These are phyloP conservation scores for Yamadazyma jaroonii DNA, from an alignment of 1,139 yeast genomes.

Conservation along the genomic window DNA sequence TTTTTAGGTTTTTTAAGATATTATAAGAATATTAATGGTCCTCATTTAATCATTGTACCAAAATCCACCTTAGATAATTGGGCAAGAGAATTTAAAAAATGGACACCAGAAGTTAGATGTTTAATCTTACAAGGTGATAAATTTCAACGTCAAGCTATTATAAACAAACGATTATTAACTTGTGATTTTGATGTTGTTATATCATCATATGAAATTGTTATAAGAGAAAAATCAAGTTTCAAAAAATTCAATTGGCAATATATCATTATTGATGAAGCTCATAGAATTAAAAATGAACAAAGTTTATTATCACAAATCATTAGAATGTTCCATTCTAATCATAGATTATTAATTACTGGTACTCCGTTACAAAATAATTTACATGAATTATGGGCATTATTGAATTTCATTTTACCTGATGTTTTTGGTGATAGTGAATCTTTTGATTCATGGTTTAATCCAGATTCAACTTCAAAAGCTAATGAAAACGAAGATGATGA, in stretches of 20 bases:
- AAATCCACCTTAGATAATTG: constrained; percentile 80
- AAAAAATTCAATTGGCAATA: constrained; percentile 71
- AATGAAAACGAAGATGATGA: constrained; percentile 35
- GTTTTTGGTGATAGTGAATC: constrained; percentile 72
- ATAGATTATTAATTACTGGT: constrained; percentile 72
- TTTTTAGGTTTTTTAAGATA: constrained; percentile 71
- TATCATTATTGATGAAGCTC: constrained; percentile 78
- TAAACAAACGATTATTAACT: constrained; percentile 48
- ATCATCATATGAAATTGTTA: constrained; percentile 75
- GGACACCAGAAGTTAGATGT: constrained; percentile 77
- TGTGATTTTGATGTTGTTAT: constrained; percentile 73
- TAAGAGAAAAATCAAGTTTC: constrained; percentile 64
- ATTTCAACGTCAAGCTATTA: constrained; percentile 54
- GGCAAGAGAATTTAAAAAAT: constrained; percentile 70
- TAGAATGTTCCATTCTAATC: constrained; percentile 66
- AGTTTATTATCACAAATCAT: constrained; percentile 72
- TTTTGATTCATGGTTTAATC: constrained; percentile 68
- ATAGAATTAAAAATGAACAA: constrained; percentile 76
- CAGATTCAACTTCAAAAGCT: constrained; percentile 17
- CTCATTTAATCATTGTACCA: constrained; percentile 73
- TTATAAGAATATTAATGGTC: constrained; percentile 60
- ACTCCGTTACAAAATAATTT: constrained; percentile 78
- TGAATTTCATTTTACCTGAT: constrained; percentile 74
- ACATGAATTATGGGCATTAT: constrained; percentile 77
- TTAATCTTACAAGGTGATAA: constrained; percentile 73